phyloP scores from a whole-genome alignment of 495 filamentous ascomycete genomes.

The Daldinia concentrica region DNA sequence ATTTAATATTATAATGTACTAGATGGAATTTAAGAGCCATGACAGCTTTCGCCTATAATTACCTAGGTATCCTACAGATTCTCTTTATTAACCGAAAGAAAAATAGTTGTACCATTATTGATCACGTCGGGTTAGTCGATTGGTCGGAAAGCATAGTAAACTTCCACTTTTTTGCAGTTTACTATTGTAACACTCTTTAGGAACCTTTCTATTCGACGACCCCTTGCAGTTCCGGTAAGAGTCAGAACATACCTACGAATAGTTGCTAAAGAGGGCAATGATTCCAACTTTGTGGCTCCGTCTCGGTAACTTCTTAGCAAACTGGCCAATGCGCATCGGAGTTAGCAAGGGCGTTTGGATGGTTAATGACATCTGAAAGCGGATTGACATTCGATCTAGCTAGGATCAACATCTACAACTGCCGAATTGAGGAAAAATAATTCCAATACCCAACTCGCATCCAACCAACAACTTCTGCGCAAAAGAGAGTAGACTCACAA shows the following conservation, averaged over 20 bases:
- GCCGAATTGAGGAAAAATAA: constrained; percentile 22
- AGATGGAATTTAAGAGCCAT: too few species aligned
- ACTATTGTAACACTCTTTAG: neutral
- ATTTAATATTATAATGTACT: too few species aligned
- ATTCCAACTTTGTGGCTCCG: neutral
- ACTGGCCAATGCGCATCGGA: neutral
- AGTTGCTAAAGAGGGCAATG: neutral
- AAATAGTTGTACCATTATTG: too few species aligned
- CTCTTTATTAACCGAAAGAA: too few species aligned
- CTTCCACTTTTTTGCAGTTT: neutral
- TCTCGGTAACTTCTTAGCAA: neutral
- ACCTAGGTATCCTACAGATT: too few species aligned
- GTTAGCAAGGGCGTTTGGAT: constrained; percentile 1
- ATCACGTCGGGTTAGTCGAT: too few species aligned
- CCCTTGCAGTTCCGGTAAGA: neutral
- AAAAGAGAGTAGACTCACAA: too few species aligned
- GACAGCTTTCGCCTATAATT: too few species aligned
- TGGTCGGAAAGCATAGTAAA: neutral
- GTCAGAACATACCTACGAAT: neutral
- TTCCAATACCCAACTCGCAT: constrained; percentile 14
- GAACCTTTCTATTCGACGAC: neutral
- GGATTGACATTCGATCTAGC: neutral
- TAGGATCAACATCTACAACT: constrained; percentile 11
- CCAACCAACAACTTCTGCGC: constrained; percentile 11
- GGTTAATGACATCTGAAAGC: neutral